phyloP scores from a whole-genome alignment of 208 protist species.

The Trypanosomatidae sp. region DNA sequence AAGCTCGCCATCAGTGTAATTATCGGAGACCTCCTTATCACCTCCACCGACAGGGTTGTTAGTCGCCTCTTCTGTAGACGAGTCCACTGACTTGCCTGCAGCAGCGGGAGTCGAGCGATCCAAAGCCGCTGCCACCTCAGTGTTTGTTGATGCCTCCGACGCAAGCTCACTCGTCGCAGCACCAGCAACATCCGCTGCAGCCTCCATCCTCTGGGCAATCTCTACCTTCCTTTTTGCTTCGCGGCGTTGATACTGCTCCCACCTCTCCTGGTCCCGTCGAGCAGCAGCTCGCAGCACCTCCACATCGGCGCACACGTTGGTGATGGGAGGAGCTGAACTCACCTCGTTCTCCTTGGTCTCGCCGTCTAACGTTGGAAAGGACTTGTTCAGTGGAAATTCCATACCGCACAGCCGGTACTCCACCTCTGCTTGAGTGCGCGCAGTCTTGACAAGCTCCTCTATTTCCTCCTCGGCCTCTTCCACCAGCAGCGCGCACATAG shows the following conservation, averaged over 20 bases:
- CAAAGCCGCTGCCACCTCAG: neutral
- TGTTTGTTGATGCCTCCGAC: neutral
- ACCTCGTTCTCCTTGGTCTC: conserved; percentile 18
- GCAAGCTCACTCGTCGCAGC: neutral
- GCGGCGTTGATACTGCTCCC: conserved; percentile 40
- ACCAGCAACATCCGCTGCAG: neutral
- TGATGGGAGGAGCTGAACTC: conserved; percentile 14
- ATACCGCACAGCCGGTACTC: conserved; percentile 68
- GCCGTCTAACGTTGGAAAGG: neutral
- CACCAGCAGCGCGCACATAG: conserved; percentile 56
- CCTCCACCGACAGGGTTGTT: neutral
- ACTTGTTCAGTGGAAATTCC: neutral
- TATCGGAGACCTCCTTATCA: neutral
- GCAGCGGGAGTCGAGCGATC: neutral
- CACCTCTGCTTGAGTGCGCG: conserved; percentile 37
- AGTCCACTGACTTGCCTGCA: neutral
- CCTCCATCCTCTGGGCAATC: conserved; percentile 6
- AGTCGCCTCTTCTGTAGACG: neutral
- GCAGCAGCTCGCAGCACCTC: conserved; percentile 36
- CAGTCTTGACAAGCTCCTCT: conserved; percentile 47
- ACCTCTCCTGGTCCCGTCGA: conserved; percentile 37
- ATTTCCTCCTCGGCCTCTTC: conserved; percentile 72
- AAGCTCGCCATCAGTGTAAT: neutral
- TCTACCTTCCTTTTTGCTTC: neutral
- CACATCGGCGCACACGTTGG: conserved; percentile 30